A percentile compares a stretch with the other conserved stretches of the same genome.
These are phyloP conservation scores for Suillus spraguei DNA, from an alignment of 768 basidiomycete genomes.

Conservation along the genomic window DNA sequence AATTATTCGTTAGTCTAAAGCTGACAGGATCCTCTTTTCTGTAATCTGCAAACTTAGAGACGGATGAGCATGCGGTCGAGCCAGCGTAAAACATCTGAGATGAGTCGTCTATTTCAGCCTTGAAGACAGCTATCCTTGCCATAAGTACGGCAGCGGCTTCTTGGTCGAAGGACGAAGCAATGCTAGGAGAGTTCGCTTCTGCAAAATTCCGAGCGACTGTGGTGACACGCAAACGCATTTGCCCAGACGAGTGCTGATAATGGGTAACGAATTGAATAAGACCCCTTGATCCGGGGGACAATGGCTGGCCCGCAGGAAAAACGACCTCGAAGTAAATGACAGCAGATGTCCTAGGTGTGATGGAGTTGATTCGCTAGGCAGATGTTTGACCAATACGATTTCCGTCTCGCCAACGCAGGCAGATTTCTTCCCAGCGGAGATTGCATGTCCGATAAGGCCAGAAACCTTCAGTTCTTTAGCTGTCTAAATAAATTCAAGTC, in stretches of 20 bases:
- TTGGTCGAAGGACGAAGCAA: conserved; percentile 95
- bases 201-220: conserved; percentile 98
- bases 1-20: conserved; percentile 88
- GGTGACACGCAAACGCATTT: conserved; percentile 93
- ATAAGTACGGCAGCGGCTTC: conserved; percentile 97
- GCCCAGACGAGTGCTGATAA: conserved; percentile 94
- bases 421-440: too few species aligned
- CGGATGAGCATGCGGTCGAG: conserved; percentile 98
- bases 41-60: conserved; percentile 98
- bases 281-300: too few species aligned
- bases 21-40: conserved; percentile 95
- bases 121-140: conserved; percentile 99
- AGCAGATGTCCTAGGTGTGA: conserved; percentile 84
- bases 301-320: conserved; percentile 93
- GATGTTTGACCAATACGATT: conserved; percentile 98
- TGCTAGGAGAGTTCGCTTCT: conserved; percentile 90
- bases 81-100: conserved; percentile 97
- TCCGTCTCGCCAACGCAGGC: conserved; percentile 99
- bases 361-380: conserved; percentile 94
- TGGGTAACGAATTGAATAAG: conserved; percentile 99
- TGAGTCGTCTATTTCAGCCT: conserved; percentile 97
- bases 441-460: too few species aligned
- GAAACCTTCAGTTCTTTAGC: too few species aligned
- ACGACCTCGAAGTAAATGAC: conserved; percentile 99
- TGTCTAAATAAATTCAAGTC: too few species aligned